A percentile compares a stretch with the other conserved stretches of the same genome.
phyloP scores from a whole-genome alignment of 257 asterid genomes.

The Solanum rostratum region DNA sequence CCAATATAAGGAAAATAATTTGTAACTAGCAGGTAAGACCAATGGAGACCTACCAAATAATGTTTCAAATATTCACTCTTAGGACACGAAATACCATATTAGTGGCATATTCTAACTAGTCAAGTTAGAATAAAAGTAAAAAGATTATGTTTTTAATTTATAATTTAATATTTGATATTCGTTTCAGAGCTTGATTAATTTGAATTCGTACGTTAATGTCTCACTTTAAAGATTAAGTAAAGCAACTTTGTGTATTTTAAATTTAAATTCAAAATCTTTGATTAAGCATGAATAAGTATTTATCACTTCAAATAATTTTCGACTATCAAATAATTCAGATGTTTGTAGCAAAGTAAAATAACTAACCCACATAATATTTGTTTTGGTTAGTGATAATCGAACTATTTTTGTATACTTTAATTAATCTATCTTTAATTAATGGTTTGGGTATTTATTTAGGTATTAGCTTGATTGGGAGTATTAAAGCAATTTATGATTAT shows the following conservation, averaged over 20 bases:
- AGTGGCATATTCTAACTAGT: neutral
- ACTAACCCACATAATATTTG: neutral
- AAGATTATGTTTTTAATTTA: no score
- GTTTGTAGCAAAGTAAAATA: neutral
- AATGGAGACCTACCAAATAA: neutral
- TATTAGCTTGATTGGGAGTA: neutral
- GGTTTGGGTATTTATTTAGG: neutral
- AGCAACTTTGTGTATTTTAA: neutral
- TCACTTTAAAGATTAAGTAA: no score
- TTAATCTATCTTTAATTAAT: neutral
- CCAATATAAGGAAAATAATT: neutral
- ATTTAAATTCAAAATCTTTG: rapidly evolving
- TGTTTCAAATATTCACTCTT: neutral
- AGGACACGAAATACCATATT: neutral
- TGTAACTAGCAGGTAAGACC: neutral
- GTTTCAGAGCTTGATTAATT: no score
- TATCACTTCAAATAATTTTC: neutral
- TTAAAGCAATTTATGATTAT: neutral
- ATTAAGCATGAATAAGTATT: neutral
- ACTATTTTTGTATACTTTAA: neutral
- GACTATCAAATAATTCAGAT: neutral
- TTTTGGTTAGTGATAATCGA: neutral
- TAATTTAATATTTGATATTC: no score
- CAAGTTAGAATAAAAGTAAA: neutral
- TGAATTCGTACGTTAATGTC: no score